phyloP scores from a whole-genome alignment of 1,284 basidiomycete genomes.

The Apiotrichum gracile region DNA sequence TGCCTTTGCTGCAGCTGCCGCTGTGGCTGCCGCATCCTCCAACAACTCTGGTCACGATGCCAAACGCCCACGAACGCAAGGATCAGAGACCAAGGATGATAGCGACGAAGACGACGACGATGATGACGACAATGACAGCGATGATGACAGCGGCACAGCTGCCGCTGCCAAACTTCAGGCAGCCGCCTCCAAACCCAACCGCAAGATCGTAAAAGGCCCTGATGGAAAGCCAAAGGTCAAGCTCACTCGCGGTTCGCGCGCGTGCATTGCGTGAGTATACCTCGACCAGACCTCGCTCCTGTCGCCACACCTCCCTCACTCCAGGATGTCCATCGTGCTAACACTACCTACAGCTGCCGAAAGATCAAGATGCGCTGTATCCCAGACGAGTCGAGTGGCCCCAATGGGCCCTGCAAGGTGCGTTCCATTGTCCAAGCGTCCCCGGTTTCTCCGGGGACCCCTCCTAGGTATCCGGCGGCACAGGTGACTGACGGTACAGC shows the following conservation, averaged over 20 bases:
- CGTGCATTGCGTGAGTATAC: slow-evolving; percentile 37
- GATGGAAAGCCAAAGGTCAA: slow-evolving; percentile 60
- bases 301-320: not conserved
- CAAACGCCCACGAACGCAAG: slow-evolving; percentile 12
- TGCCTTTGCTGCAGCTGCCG: not conserved
- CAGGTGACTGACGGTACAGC: slow-evolving; percentile 20
- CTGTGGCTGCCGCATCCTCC: not conserved
- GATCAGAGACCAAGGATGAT: slow-evolving; percentile 11
- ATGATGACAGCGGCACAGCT: slow-evolving; percentile 31
- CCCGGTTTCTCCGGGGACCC: not conserved
- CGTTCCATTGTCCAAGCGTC: slow-evolving; percentile 15
- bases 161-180: slow-evolving; percentile 22
- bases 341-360: slow-evolving; percentile 59
- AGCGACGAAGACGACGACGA: slow-evolving; percentile 12
- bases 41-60: slow-evolving; percentile 1
- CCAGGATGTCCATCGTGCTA: slow-evolving; percentile 2
- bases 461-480: not conserved
- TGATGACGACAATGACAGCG: slow-evolving; percentile 27
- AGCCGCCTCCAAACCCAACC: slow-evolving; percentile 16
- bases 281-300: too few species aligned
- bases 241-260: slow-evolving; percentile 68
- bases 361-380: slow-evolving; percentile 98
- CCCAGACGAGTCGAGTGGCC: slow-evolving; percentile 57
- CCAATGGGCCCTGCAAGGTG: slow-evolving; percentile 82
- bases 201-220: slow-evolving; percentile 25